Base-by-base conservation (phyloP, 1,284 basidiomycete species). In the Ustilago esculenta region DNA sequence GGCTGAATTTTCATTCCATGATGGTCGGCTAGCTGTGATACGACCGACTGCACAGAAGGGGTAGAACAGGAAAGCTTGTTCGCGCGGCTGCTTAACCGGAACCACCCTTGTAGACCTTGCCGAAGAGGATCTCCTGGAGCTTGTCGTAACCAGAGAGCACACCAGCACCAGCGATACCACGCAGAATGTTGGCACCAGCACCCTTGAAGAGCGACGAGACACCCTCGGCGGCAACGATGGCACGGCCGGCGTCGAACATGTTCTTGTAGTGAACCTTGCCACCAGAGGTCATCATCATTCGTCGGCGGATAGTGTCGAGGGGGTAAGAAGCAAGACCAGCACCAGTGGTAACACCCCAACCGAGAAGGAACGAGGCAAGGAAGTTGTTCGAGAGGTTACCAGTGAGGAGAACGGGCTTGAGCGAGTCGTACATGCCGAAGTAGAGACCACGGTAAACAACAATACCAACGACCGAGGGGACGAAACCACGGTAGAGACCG, bases 111-210 rank as follows among this genome's bases (percentile, higher is more conserved):
- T 80, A 80, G 63, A 79, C 79, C 77, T 82, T 82, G 72, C 82
- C 82, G 81, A 83, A 82, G 71, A 83, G 71, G 73, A 83, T 56
- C 76, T 83, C 79, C 84, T 95, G 93, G 83, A 94, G 88, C 86
- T 94, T 91, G 88, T 95, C 79, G 79, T 81, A 81, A 59, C 94
- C 86, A 36, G 93, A 93, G 81, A 96, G 85, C 73, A 95, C 94
- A 92, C 93, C 93, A 84, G 94, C 93, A 86, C 93, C 94, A 81
- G 93, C 94, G 82, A 95, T 91, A 89, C 94, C 92, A 90, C 93
- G 93, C 81, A 96, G 91, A 77, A 95, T 94, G 87, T 96, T 95
- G 84, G 93, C 93, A 88, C 92, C 93, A 81, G 93, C 92, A 75
- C 79, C 77, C 78, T 82, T 81, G 78, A 81, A 81, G 81, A 95